These are phyloP conservation scores for Atalantia buxifolia DNA, from an alignment of 345 rosid species.

Conservation along the genomic window DNA sequence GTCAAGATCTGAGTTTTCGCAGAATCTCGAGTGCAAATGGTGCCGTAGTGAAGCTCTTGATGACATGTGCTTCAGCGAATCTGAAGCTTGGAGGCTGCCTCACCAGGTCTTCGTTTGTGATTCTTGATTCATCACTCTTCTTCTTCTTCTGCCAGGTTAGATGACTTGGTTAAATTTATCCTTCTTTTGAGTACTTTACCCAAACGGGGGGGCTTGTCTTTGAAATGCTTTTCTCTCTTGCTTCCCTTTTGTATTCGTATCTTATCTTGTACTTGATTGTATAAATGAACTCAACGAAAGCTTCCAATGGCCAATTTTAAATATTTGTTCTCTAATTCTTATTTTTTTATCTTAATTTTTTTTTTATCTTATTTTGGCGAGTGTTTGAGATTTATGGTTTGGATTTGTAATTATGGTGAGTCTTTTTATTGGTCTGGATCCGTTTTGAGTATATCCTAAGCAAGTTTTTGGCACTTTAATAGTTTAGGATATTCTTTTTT, in stretches of 20 bases:
- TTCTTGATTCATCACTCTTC: conserved; percentile 9
- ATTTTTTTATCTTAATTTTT: no score
- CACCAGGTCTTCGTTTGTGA: conserved; percentile 44
- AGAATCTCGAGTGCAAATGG: conserved; percentile 47
- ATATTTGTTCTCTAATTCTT: no score
- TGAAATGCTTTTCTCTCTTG: not conserved
- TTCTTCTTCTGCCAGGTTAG: not conserved
- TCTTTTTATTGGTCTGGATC: no score
- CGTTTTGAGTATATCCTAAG: no score
- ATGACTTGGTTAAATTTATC: not conserved
- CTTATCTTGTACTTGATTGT: not conserved
- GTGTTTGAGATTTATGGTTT: no score
- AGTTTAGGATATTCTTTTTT: no score
- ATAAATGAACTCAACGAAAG: not conserved
- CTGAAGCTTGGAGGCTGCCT: conserved; percentile 51
- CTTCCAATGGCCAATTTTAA: no score
- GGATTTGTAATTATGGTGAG: no score
- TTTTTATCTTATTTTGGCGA: no score
- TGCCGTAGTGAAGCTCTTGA: conserved; percentile 50
- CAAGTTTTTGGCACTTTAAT: no score
- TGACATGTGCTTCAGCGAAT: conserved; percentile 49
- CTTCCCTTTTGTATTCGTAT: not conserved
- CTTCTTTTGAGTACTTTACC: not conserved
- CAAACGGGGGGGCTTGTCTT: not conserved
- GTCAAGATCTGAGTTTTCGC: conserved; percentile 39